Percentiles rank a stretch among this genome's conserved stretches.
These are phyloP conservation scores for Coprinellus aureogranulatus DNA, from an alignment of 768 basidiomycete genomes.

Conservation along the genomic window DNA sequence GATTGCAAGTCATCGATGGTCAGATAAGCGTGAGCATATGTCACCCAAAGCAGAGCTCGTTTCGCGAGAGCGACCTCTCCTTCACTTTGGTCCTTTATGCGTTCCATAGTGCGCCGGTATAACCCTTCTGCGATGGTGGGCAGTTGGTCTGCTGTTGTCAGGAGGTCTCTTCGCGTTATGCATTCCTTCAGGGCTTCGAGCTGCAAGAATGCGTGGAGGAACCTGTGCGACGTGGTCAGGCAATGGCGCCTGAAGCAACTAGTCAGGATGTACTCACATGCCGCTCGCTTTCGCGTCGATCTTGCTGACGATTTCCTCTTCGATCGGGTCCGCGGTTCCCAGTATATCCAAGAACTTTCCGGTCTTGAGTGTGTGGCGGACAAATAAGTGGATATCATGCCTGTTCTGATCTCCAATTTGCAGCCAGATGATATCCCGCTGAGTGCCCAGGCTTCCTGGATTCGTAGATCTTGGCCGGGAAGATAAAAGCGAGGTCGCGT, in stretches of 20 bases:
- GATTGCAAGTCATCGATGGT: background rate
- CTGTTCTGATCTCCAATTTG: background rate
- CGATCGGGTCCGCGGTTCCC: background rate
- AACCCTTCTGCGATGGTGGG: background rate
- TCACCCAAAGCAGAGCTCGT: conserved; percentile 3
- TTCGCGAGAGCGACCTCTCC: background rate
- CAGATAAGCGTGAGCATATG: background rate
- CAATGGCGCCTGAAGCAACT: background rate
- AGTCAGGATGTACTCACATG: background rate
- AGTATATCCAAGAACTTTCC: background rate
- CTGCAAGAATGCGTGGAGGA: conserved; percentile 4
- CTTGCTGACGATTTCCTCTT: background rate
- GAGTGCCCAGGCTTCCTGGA: background rate
- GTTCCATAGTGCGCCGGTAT: background rate
- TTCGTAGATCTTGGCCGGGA: background rate
- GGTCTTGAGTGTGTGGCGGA: background rate
- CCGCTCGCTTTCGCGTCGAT: conserved; percentile 4
- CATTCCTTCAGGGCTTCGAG: conserved; percentile 2
- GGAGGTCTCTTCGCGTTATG: background rate
- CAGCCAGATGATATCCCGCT: background rate
- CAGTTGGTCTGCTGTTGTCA: background rate
- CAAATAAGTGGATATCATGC: background rate
- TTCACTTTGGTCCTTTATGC: background rate
- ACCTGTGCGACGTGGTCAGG: background rate
- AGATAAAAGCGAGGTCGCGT: background rate